phyloP scores from a whole-genome alignment of 371 early-diverging fungal genomes.

The Haplosporangium sp. region DNA sequence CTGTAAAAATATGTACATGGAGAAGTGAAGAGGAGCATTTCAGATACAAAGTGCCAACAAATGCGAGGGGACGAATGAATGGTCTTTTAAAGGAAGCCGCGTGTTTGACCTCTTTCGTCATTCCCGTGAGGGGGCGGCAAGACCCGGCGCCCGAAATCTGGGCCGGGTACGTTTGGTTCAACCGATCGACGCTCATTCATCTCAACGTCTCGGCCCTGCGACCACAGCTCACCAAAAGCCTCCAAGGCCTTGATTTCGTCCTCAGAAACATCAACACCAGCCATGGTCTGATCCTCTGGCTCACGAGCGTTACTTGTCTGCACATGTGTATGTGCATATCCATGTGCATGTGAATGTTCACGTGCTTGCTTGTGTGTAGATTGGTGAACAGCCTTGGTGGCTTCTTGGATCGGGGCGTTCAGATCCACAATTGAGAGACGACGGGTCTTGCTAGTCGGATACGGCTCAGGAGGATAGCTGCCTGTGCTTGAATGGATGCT shows the following conservation, averaged over 20 bases:
- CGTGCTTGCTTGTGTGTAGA: conserved; percentile 2
- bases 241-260: conserved; percentile 51
- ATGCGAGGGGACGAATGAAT: too few species aligned
- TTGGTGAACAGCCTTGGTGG: conserved; percentile 22
- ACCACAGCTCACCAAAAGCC: conserved; percentile 55
- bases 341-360: not conserved
- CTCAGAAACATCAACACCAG: conserved; percentile 44
- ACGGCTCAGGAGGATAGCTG: conserved; percentile 8
- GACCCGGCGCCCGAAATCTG: conserved; percentile 39
- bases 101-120: conserved; percentile 2
- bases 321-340: too few species aligned
- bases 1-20: too few species aligned
- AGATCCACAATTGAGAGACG: conserved; percentile 48
- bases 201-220: conserved; percentile 44
- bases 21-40: too few species aligned
- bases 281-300: not conserved
- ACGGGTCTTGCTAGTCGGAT: conserved; percentile 21
- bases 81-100: too few species aligned
- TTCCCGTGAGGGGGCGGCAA: not conserved
- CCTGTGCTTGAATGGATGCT: conserved; percentile 11
- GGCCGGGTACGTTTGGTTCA: conserved; percentile 26
- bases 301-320: not conserved
- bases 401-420: conserved; percentile 46
- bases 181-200: conserved; percentile 9
- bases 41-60: not conserved